Base-by-base conservation (phyloP, 495 filamentous ascomycete genomes). In the Penicillium simplicissimum region DNA sequence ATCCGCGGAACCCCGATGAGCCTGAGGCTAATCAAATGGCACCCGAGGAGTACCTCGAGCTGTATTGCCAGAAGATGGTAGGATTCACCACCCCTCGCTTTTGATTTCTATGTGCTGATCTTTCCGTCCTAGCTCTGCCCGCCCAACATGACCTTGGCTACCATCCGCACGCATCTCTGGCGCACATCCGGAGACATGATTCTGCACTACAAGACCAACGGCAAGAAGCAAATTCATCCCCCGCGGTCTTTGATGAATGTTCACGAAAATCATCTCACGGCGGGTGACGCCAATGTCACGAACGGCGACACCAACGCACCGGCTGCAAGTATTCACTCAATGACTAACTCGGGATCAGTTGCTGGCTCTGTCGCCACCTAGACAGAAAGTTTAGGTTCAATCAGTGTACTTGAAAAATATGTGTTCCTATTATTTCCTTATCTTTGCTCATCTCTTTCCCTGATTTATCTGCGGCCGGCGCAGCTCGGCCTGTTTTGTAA, bases 1-100 rank as follows among this genome's bases (percentile, higher is more conserved):
- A 97, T 70, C 83, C 87, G 1, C 71, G 72, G 7, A 70, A 78
- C 54, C 71, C 78, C 1, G 74, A 82, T 48, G 76, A 84, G 35
- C 77, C 78, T 2, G 85, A 86, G 55, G 79, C 82, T 10, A 79
- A 87, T 33, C 79, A 81, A 17, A 70, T 94, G 74, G 90, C 86
- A 67, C 91, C 92, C 2, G 95, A 98, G 72, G 91, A 97, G 67
- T 96, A 96, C 73, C 79, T 98, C 52, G 95, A 98, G 71, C 74
- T 98, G 43, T 93, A 96, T 69, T 98, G 95, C 70, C 92, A 97
- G 71, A 88, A 91, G 43, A 90, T 90, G 81, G 94, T 96, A 75
- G 63, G 87, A 76, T 43, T 25, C 38, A 57, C 40, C 63, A 51
- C 21, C 55, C 55, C n/a, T n/a, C 35, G 8, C 40, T 21, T 38